Conservation (phyloP, 2,329 filamentous ascomycete species). For the Aspergillus sclerotialis region DNA sequence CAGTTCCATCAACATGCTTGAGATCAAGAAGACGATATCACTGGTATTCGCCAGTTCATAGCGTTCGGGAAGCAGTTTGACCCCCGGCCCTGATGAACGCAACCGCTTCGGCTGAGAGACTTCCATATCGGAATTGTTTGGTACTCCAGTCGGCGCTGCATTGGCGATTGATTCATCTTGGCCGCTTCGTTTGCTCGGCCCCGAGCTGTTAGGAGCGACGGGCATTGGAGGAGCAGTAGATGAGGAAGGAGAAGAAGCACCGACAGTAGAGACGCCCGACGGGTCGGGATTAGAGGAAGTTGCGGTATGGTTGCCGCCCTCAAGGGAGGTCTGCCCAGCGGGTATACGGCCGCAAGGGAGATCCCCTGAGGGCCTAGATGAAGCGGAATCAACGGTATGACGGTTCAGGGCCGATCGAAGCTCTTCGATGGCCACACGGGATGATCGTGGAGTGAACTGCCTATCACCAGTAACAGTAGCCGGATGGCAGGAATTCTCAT, state of each 20-base stretch:
- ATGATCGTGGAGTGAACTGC: slow-evolving; percentile 27
- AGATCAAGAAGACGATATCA: slow-evolving; percentile 83
- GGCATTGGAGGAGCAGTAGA: slow-evolving; percentile 22
- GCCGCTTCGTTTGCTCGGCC: slow-evolving; percentile 30
- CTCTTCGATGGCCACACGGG: slow-evolving; percentile 33
- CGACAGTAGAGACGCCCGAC: slow-evolving; percentile 1
- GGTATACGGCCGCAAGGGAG: slow-evolving; percentile 27
- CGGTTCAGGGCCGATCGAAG: slow-evolving; percentile 32
- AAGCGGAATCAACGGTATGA: slow-evolving; percentile 30
- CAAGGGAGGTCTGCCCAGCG: slow-evolving; percentile 26
- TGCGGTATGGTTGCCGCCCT: slow-evolving; percentile 16
- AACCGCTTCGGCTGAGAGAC: slow-evolving; percentile 40
- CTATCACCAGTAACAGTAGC: slow-evolving; percentile 9
- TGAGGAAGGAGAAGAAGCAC: slow-evolving; percentile 9
- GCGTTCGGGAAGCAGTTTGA: slow-evolving; percentile 53
- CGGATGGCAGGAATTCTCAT: slow-evolving; percentile 23
- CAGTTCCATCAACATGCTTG: slow-evolving; percentile 91
- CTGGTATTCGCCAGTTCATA: slow-evolving; percentile 79
- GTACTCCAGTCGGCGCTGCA: slow-evolving; percentile 13
- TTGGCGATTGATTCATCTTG: slow-evolving; percentile 17
- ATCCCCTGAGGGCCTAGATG: slow-evolving; percentile 27
- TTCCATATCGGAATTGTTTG: slow-evolving; percentile 17
- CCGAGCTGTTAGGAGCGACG: slow-evolving; percentile 17
- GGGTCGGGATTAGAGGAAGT: slow-evolving; percentile 8
- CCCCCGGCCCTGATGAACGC: slow-evolving; percentile 37